Percentiles rank a stretch among this genome's conserved stretches.
phyloP scores from a whole-genome alignment of 2,329 filamentous ascomycete species.

The Tolypocladium cylindrosporum region DNA sequence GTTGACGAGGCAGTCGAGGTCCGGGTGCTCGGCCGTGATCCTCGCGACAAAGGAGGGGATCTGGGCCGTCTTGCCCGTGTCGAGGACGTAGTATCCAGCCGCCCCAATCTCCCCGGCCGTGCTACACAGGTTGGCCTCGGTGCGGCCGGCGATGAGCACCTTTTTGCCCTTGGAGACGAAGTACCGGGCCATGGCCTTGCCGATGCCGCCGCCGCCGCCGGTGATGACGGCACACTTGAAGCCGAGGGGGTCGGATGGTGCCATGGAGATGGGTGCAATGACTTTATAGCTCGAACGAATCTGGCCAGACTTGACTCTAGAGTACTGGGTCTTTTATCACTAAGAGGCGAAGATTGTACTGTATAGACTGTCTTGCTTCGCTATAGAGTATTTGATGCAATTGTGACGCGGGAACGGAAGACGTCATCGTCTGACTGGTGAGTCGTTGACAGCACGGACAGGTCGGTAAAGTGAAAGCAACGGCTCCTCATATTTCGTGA shows the following conservation, averaged over 20 bases:
- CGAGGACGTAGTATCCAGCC: constrained; percentile 39
- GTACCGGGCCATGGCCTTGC: constrained; percentile 35
- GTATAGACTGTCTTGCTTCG: no score
- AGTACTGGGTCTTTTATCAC: no score
- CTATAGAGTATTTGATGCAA: no score
- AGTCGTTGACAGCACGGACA: no score
- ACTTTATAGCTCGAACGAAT: neutral
- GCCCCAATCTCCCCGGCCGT: constrained; percentile 33
- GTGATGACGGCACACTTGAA: constrained; percentile 38
- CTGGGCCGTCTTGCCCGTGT: constrained; percentile 33
- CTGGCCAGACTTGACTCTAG: no score
- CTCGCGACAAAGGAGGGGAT: constrained; percentile 34
- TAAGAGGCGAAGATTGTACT: no score
- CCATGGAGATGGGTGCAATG: neutral
- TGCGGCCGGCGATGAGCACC: constrained; percentile 43
- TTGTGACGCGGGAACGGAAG: no score
- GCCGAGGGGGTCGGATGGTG: constrained; percentile 10
- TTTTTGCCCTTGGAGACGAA: constrained; percentile 36
- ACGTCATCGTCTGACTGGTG: no score
- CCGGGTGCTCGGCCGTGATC: constrained; percentile 34
- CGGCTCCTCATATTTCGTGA: no score
- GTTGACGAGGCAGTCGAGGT: constrained; percentile 47
- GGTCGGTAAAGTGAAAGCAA: no score
- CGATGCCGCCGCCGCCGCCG: constrained; percentile 42
- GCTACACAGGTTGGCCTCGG: constrained; percentile 38